Conservation (phyloP, 2,329 filamentous ascomycete genomes). For the Microsporum ferrugineum region DNA sequence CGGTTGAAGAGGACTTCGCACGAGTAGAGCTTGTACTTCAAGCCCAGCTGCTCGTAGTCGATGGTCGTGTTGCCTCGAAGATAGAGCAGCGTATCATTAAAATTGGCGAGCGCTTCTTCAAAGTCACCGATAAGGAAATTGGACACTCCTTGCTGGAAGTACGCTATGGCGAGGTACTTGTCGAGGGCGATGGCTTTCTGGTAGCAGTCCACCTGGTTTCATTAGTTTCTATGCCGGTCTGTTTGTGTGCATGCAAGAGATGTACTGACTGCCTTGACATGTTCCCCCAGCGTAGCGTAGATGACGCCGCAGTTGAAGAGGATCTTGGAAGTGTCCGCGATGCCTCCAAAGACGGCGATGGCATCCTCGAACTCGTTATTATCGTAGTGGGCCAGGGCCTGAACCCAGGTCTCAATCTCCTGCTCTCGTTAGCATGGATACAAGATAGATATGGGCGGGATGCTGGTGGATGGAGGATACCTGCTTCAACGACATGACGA, state of each 20-base stretch:
- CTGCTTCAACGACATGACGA: slow-evolving; percentile 18
- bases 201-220: slow-evolving; percentile 76
- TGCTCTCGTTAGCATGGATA: slow-evolving; percentile 26
- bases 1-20: slow-evolving; percentile 97
- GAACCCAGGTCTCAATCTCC: slow-evolving; percentile 99
- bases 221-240: neutral
- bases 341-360: slow-evolving; percentile 68
- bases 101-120: slow-evolving; percentile 92
- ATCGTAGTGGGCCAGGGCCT: slow-evolving; percentile 82
- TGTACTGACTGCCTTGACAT: slow-evolving; percentile 64
- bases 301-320: slow-evolving; percentile 98
- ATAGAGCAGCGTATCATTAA: slow-evolving; percentile 94
- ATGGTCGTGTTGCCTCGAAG: slow-evolving; percentile 93
- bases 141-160: slow-evolving; percentile 96
- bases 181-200: slow-evolving; percentile 83
- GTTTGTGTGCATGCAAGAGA: neutral
- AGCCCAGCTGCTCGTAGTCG: slow-evolving; percentile 89
- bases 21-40: slow-evolving; percentile 93
- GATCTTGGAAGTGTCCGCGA: slow-evolving; percentile 94
- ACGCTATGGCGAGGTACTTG: slow-evolving; percentile 91
- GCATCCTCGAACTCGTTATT: slow-evolving; percentile 95
- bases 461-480: slow-evolving; percentile 5
- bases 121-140: slow-evolving; percentile 97
- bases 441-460: no score
- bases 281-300: slow-evolving; percentile 88